Conservation (phyloP, 805 yeast species). For the Candida oleophila region DNA sequence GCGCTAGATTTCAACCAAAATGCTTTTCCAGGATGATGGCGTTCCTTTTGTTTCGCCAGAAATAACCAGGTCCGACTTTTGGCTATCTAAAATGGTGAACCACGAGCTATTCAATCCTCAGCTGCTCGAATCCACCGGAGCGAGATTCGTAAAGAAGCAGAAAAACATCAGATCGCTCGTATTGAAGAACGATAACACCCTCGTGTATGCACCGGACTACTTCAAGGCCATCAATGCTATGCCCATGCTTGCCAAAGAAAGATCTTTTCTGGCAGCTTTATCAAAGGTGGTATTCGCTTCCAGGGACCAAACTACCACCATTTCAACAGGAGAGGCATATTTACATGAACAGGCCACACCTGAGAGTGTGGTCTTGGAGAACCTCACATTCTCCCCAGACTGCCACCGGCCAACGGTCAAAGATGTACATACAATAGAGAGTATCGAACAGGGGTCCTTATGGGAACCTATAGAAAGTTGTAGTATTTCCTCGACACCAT, state of each 20-base stretch:
- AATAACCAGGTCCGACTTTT: not conserved
- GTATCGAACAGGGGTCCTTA: constrained; percentile 1
- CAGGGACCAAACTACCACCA: not conserved
- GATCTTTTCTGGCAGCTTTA: not conserved
- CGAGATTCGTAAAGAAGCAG: not conserved
- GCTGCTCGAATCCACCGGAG: not conserved
- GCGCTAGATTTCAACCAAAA: not conserved
- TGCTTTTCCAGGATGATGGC: not conserved
- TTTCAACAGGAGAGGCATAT: not conserved
- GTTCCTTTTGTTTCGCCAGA: not conserved
- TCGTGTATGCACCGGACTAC: not conserved
- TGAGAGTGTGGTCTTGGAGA: constrained; percentile 13
- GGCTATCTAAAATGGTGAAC: not conserved
- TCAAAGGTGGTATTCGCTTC: not conserved
- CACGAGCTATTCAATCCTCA: not conserved
- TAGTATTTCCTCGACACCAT: constrained; percentile 1
- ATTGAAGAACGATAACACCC: not conserved
- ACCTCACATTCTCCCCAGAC: constrained; percentile 24
- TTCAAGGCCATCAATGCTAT: not conserved
- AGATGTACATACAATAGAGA: constrained; percentile 23
- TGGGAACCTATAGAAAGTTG: not conserved
- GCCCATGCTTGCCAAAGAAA: not conserved
- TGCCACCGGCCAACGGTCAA: constrained; percentile 20
- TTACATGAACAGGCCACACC: too few species aligned
- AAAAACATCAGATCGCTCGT: not conserved